Percentiles rank a stretch among this genome's conserved stretches.
Conservation (phyloP, 2,329 filamentous ascomycete genomes). For the Metarhizium anisopliae region DNA sequence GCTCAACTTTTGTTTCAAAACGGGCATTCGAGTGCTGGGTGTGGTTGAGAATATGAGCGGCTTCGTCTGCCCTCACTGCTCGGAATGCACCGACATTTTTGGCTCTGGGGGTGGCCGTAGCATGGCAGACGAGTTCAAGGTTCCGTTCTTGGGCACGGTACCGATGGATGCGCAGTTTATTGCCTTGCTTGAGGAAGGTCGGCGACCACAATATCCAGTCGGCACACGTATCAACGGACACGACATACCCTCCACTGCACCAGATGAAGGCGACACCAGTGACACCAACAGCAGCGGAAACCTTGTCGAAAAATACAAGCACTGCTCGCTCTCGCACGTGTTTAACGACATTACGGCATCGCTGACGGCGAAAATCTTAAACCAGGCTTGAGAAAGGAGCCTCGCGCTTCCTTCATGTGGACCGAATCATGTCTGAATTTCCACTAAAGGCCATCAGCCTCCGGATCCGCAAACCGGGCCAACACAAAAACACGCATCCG, state of each 20-base stretch:
- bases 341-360: constrained; percentile 54
- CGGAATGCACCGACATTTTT: constrained; percentile 89
- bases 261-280: constrained; percentile 16
- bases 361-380: not conserved
- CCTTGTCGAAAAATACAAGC: constrained; percentile 63
- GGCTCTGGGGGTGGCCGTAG: constrained; percentile 80
- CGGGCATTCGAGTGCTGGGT: constrained; percentile 68
- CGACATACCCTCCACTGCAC: constrained; percentile 29
- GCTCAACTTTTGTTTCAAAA: constrained; percentile 86
- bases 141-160: constrained; percentile 76
- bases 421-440: no score
- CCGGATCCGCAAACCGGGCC: no score
- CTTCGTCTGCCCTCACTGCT: constrained; percentile 72
- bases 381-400: not conserved
- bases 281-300: constrained; percentile 18
- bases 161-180: constrained; percentile 93
- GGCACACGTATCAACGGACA: constrained; percentile 55
- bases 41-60: constrained; percentile 97
- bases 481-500: no score
- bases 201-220: constrained; percentile 55
- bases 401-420: not conserved
- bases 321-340: constrained; percentile 60
- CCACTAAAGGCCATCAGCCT: no score
- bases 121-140: constrained; percentile 80
- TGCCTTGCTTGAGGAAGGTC: constrained; percentile 69